Evolutionary conservation across 768 basidiomycete genomes (phyloP), one percentile per base, ranked within the genome.

Genomic region (Naganishia randhawae): DNA sequence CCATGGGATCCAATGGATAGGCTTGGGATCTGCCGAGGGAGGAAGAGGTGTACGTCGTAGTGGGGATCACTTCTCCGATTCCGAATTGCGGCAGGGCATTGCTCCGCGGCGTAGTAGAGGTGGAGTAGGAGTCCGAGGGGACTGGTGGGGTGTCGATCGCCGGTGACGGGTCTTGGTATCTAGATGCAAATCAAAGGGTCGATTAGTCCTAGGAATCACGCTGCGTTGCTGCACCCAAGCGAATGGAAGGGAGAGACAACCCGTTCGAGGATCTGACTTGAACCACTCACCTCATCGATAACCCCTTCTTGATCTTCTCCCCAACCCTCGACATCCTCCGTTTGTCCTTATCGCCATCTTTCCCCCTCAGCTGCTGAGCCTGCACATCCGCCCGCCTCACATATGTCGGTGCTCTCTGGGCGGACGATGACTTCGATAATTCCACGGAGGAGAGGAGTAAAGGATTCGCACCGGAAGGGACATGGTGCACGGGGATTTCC

Each of bases 271-370:
- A 22, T 14, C 14, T n/a, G n/a, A n/a, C n/a, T n/a, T n/a, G n/a
- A n/a, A 25, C 52, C 42, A 89, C 91, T 85, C 90, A 96, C 77
- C 93, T 87, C 85, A 88, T 90, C 17, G 92, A 93, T 87, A 96
- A 89, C 76, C 94, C 89, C 81, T 92, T 92, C 85, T 92, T 92
- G 81, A 96, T 92, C 82, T 90, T 92, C 84, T 94, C 94, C 78
- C 92, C 84, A 25, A 85, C 83, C 13, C 82, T 80, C 33, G 84
- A 82, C 73, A 83, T 84, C 66, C 66, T 55, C 53, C 50, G 11
- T 54, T 67, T 67, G 19, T 67, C 55, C 54, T 67, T 67, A 2
- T 39, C 57, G 16, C 55, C 66, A n/a, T 33, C 42, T 29, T 42
- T 53, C 52, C 54, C 25, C 1, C 42, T 31, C 45, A n/a, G 45